Conservation (phyloP, 257 asterid species). For the Nicotiana noctiflora region DNA sequence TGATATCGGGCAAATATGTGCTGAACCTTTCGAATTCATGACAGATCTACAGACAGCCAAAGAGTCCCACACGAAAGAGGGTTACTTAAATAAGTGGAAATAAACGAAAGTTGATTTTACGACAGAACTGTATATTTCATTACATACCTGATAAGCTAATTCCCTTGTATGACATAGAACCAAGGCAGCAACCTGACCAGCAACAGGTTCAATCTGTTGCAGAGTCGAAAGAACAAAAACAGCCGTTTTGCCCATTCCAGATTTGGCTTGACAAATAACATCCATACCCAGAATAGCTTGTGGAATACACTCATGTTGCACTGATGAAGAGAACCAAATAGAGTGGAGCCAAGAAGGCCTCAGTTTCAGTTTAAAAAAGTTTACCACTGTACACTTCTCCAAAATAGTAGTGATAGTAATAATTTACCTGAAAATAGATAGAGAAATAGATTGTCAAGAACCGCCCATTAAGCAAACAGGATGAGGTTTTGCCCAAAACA, state of each 20-base stretch:
- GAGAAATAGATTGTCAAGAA: neutral
- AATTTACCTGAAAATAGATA: conserved; percentile 58
- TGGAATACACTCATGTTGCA: conserved; percentile 96
- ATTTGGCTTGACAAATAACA: conserved; percentile 94
- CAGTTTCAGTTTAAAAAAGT: conserved; percentile 66
- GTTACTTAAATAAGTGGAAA: neutral
- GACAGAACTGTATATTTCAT: neutral
- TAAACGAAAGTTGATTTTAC: neutral
- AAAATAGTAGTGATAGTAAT: conserved; percentile 51
- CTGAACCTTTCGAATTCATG: conserved; percentile 88
- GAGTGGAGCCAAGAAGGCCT: conserved; percentile 71
- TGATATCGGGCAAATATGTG: conserved; percentile 66
- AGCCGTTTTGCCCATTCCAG: conserved; percentile 97
- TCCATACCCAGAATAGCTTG: conserved; percentile 97
- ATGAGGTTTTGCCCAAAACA: neutral
- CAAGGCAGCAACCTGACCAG: conserved; percentile 90
- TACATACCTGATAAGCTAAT: conserved; percentile 74
- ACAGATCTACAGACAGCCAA: conserved; percentile 51
- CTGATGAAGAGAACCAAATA: conserved; percentile 87
- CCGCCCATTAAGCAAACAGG: neutral
- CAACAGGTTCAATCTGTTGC: conserved; percentile 82
- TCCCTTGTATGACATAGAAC: conserved; percentile 81
- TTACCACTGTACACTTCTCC: conserved; percentile 71
- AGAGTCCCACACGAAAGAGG: neutral
- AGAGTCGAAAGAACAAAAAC: conserved; percentile 86